Percentiles rank a stretch among this genome's conserved stretches.
Evolutionary conservation across 352 stramenopile species (phyloP).

Genomic region (Thraustochytrium aureum): DNA sequence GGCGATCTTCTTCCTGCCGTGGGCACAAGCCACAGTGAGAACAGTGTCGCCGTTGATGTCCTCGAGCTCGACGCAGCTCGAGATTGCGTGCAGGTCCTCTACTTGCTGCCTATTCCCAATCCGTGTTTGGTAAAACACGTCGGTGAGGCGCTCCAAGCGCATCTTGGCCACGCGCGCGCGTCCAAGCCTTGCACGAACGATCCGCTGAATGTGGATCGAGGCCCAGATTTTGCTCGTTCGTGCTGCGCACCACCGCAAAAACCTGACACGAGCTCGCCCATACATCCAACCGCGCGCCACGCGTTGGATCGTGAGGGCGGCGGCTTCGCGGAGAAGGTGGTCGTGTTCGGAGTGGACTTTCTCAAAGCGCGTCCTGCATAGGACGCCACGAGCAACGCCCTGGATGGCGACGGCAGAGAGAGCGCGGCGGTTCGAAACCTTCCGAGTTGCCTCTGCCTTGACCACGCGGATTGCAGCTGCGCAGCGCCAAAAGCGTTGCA

Average conservation of each 20-base stretch:
- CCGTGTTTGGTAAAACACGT: constrained; percentile 47
- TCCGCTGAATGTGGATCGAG: constrained; percentile 28
- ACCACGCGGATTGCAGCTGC: neutral
- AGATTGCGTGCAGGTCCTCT: constrained; percentile 44
- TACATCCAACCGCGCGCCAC: constrained; percentile 22
- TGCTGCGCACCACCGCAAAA: neutral
- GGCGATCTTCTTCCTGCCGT: constrained; percentile 16
- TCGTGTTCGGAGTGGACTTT: constrained; percentile 37
- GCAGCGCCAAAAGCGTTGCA: constrained; percentile 28
- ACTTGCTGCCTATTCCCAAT: constrained; percentile 29
- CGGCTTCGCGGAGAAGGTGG: constrained; percentile 10
- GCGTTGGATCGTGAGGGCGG: constrained; percentile 39
- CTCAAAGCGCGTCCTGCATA: neutral
- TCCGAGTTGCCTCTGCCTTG: neutral
- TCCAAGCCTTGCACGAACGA: neutral
- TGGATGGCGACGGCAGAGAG: constrained; percentile 12
- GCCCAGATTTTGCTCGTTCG: neutral
- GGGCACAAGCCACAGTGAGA: constrained; percentile 26
- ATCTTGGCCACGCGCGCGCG: neutral
- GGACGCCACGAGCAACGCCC: constrained; percentile 18
- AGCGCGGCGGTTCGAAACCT: neutral
- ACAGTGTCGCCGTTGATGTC: constrained; percentile 43
- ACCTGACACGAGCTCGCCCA: constrained; percentile 23
- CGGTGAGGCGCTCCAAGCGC: constrained; percentile 10
- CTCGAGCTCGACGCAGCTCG: constrained; percentile 15